A percentile compares a stretch with the other conserved stretches of the same genome.
These are phyloP conservation scores for Platanthera guangdongensis DNA, from an alignment of 106 monocot genomes.

Conservation along the genomic window DNA sequence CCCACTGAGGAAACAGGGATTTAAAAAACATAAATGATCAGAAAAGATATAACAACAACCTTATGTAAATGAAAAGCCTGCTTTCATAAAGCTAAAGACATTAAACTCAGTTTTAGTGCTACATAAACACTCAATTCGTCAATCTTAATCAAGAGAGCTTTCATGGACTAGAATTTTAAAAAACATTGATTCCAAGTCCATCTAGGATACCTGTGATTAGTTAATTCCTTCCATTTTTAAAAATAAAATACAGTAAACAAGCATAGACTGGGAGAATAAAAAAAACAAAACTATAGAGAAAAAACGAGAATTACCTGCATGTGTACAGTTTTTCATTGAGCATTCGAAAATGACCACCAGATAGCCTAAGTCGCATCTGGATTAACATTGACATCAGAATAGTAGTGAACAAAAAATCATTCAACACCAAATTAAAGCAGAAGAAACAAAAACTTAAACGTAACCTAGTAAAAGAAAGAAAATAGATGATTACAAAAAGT, in stretches of 20 bases:
- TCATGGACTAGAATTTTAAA: not conserved
- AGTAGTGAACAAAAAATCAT: not conserved
- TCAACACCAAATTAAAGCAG: not conserved
- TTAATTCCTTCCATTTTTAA: not conserved
- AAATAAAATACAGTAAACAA: not conserved
- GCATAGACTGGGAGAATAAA: not conserved
- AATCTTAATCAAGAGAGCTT: not conserved
- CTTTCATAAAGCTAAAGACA: not conserved
- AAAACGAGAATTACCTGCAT: slow-evolving; percentile 55
- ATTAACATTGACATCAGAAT: slow-evolving; percentile 9
- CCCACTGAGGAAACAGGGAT: slow-evolving; percentile 45
- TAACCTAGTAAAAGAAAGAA: not conserved
- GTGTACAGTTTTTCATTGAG: slow-evolving; percentile 93
- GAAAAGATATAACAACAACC: not conserved
- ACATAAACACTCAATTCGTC: not conserved
- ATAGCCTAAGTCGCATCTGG: slow-evolving; percentile 83
- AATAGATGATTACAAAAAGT: not conserved
- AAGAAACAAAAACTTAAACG: not conserved
- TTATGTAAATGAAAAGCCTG: not conserved
- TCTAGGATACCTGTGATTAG: not conserved
- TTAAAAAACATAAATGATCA: not conserved
- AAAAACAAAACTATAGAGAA: not conserved
- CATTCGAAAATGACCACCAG: slow-evolving; percentile 98
- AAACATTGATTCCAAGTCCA: not conserved
- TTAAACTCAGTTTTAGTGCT: not conserved